These are phyloP conservation scores for Aciculosporium take DNA, from an alignment of 2,329 filamentous ascomycete genomes.

Conservation along the genomic window DNA sequence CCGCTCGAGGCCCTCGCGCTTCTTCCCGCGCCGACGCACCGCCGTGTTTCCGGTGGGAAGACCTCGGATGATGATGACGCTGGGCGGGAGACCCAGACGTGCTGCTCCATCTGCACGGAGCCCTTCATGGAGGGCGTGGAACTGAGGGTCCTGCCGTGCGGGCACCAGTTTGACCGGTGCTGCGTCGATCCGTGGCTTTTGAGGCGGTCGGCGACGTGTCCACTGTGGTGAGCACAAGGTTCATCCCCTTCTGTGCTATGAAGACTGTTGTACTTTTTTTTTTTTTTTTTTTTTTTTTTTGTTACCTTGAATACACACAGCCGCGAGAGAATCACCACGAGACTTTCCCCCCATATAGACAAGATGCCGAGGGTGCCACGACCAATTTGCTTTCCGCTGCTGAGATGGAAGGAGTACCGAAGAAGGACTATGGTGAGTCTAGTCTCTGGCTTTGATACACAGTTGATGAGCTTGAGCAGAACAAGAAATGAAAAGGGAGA, in stretches of 20 bases:
- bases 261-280: background rate
- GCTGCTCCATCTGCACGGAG: slow-evolving; percentile 4
- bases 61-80: background rate
- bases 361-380: background rate
- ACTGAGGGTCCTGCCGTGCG: slow-evolving; percentile 2
- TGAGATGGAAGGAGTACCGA: background rate
- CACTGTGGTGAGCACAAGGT: slow-evolving; percentile 1
- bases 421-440: background rate
- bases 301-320: background rate
- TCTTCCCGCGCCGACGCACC: background rate
- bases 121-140: slow-evolving; percentile 1
- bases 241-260: background rate
- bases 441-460: background rate
- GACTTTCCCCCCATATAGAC: background rate
- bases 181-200: slow-evolving; percentile 5
- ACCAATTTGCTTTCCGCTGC: background rate
- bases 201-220: slow-evolving; percentile 3
- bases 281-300: background rate
- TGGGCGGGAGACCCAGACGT: too few species aligned
- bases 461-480: too few species aligned
- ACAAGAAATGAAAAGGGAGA: too few species aligned
- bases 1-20: background rate
- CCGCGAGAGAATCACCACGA: background rate
- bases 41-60: background rate
- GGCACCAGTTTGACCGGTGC: slow-evolving; percentile 2